Evolutionary conservation across 345 rosid species (phyloP).

Genomic region (Firmiana major): DNA sequence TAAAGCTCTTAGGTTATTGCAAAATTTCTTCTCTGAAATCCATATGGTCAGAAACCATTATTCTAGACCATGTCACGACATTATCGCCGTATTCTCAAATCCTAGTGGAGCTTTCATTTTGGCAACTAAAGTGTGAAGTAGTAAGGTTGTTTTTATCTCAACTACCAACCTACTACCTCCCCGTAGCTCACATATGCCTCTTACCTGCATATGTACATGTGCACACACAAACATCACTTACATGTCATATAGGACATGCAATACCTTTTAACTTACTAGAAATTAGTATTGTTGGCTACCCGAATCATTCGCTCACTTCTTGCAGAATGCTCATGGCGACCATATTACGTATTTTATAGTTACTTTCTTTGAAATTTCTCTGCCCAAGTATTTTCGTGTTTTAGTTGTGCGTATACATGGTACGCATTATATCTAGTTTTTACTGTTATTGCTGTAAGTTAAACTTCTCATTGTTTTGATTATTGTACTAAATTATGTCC

Average conservation of each 20-base stretch:
- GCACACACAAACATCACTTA: background rate
- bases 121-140: background rate
- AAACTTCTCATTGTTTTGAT: background rate
- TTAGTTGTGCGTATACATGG: background rate
- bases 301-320: background rate
- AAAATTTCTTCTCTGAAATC: background rate
- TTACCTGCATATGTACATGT: background rate
- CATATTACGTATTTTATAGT: background rate
- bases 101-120: background rate
- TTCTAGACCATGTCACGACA: background rate
- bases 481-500: background rate
- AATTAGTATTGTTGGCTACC: conserved; percentile 3
- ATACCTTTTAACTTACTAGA: conserved; percentile 7
- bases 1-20: background rate
- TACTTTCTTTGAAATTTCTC: background rate
- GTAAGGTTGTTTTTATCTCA: background rate
- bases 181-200: background rate
- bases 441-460: background rate
- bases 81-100: background rate
- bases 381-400: background rate
- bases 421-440: background rate
- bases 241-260: background rate
- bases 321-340: background rate
- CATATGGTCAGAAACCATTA: background rate
- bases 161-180: background rate